Evolutionary conservation across 75 land plant genomes (phyloP), one percentile per base, ranked within the genome.

Genomic region (Picea sitchensis): DNA sequence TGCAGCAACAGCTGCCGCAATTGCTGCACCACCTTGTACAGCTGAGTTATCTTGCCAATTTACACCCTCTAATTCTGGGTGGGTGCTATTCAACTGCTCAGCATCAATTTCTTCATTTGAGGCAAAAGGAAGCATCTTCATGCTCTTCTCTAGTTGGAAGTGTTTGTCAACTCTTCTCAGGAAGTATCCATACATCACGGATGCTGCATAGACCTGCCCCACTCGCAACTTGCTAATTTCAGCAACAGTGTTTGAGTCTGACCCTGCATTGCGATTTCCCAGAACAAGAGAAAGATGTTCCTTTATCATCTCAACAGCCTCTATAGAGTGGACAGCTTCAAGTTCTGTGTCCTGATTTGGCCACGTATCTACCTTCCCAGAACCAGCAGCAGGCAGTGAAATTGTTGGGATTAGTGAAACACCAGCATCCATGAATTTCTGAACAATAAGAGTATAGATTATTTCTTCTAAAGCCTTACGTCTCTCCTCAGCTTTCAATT

Each of bases 161-260:
- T 91, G 78, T 78, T 89, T 85, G 59, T 93, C 95, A 15, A 93
- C 91, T 26, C 93, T 83, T 58, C 80, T 85, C 30, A 93, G 84
- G 80, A 93, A 93, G 80, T 93, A 93, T 2, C 95, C 95, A 84
- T 91, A 93, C 87, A 93, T 87, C 14, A 91, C 81, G 0, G 95
- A 93, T n/a, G 95, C 92, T 3, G 93, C 93, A 83, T 93, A 93
- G 8, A 89, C 89, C 77, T 91, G 93, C 14, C 95, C 95, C 61
- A 93, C 85, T 82, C 91, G 80, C 17, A 93, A 80, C 84, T 91
- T 93, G 82, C 95, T 91, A 20, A 87, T 91, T 58, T 88, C 84
- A 14, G 85, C 90, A 32, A 87, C 78, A 15, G 88, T 59, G 17
- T 77, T 69, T 13, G 76, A 76, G 23, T 88, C 88, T 12, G 58